These are phyloP conservation scores for Geranium brycei DNA, from an alignment of 345 rosid genomes.

Conservation along the genomic window DNA sequence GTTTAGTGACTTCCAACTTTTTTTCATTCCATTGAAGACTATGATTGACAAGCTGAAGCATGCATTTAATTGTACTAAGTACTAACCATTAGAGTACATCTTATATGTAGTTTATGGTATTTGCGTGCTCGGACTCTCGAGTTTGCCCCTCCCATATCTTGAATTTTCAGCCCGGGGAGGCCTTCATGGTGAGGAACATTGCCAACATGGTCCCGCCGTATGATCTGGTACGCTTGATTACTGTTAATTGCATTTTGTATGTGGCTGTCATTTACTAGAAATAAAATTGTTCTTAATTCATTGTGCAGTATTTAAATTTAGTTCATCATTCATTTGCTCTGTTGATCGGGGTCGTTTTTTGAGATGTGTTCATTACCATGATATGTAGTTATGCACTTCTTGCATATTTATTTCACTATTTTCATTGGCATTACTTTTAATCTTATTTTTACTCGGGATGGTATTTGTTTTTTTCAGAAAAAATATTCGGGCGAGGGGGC, in stretches of 20 bases:
- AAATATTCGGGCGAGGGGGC: conserved; percentile 68
- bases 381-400: not conserved
- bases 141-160: conserved; percentile 89
- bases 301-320: not conserved
- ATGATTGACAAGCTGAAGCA: not conserved
- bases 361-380: not conserved
- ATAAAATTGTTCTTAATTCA: not conserved
- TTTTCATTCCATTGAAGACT: too few relatives aligned
- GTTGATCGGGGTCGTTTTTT: too few relatives aligned
- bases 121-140: conserved; percentile 98
- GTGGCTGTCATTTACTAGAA: not conserved
- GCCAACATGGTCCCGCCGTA: conserved; percentile 93
- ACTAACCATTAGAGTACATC: too few relatives aligned
- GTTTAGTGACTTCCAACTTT: not conserved
- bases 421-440: not conserved
- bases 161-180: conserved; percentile 95
- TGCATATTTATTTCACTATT: not conserved
- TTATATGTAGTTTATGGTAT: conserved; percentile 64
- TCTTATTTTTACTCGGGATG: conserved; percentile 3
- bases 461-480: conserved; percentile 29
- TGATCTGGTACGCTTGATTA: conserved; percentile 34
- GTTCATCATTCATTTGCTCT: not conserved
- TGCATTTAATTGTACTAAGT: too few relatives aligned
- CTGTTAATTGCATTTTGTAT: not conserved
- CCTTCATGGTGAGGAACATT: conserved; percentile 87